Evolutionary conservation across 2,329 filamentous ascomycete genomes (phyloP).

Genomic region (Botrytis galanthina): DNA sequence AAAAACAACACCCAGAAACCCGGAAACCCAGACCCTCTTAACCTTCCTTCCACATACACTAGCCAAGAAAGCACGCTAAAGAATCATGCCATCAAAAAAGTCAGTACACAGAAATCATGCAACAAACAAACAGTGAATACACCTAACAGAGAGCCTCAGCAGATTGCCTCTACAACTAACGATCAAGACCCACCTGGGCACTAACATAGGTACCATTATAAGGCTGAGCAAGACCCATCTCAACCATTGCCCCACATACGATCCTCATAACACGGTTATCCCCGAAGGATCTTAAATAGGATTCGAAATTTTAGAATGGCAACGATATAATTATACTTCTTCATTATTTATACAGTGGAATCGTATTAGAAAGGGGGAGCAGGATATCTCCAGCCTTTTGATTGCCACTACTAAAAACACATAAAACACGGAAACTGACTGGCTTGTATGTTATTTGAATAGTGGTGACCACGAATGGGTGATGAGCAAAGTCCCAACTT

Average conservation of each 20-base stretch:
- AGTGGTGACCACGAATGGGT: background rate
- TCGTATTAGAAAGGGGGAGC: background rate
- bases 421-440: background rate
- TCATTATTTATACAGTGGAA: background rate
- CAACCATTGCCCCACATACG: background rate
- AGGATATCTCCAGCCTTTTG: background rate
- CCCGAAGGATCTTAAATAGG: background rate
- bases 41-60: background rate
- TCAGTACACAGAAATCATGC: background rate
- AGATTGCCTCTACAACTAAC: background rate
- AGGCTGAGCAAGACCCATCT: background rate
- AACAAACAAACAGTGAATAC: background rate
- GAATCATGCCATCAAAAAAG: background rate
- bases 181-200: background rate
- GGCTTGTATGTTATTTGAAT: background rate
- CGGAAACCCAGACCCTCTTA: background rate
- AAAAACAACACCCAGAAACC: background rate
- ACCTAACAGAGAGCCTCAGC: background rate
- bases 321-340: background rate
- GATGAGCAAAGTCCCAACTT: background rate
- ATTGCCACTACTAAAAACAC: background rate
- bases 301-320: background rate
- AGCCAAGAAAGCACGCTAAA: background rate
- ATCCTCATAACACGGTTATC: background rate
- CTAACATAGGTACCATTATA: background rate